Base-by-base conservation (phyloP, 148 eudicot species). In the Beta vulgaris region DNA sequence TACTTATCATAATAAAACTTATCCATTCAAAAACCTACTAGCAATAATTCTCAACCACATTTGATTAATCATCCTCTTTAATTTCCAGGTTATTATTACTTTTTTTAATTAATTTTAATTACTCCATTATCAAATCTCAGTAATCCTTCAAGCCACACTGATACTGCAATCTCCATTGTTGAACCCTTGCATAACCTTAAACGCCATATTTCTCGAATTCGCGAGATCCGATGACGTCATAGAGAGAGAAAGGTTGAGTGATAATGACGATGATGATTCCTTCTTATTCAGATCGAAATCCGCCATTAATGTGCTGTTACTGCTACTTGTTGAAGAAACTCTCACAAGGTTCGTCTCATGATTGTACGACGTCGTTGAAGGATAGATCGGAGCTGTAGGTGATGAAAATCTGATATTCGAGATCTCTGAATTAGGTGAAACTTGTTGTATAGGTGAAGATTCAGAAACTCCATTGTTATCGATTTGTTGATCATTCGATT, bases 201-300 rank as follows among this genome's bases (percentile, higher is more conserved):
- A 80, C 25, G 48, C 78, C 37, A 78, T 36, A 32, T 58, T 44
- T 63, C 74, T 79, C 21, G 77, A 25, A n/a, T 25, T 57, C 4
- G 74, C 59, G 4, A 44, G 49, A 39, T 62, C 69, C 21, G 80
- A 79, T 23, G 76, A 59, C 46, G 77, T 81, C 82, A 78, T 83
- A 1, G 93, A 89, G 44, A 91, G 82, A 7, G 97, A 87, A 3
- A 91, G 84, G 54, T 80, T 78, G 68, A 89, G 86, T 46, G 97
- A 91, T 68, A 89, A 42, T 11, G 74, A 72, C 21, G 82, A 43
- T 48, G 82, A 43, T 48, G 82, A 55, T 43, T 88, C 88, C 11
- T 73, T 80, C 42, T 83, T 74, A 26, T 77, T 88, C 29, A 79
- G 34, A 73, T 82, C 81, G 64, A 78, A 61, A 67, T 83, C 85